Evolutionary conservation across 805 yeast genomes (phyloP).

Genomic region (Yamadazyma takamatsuzukensis): DNA sequence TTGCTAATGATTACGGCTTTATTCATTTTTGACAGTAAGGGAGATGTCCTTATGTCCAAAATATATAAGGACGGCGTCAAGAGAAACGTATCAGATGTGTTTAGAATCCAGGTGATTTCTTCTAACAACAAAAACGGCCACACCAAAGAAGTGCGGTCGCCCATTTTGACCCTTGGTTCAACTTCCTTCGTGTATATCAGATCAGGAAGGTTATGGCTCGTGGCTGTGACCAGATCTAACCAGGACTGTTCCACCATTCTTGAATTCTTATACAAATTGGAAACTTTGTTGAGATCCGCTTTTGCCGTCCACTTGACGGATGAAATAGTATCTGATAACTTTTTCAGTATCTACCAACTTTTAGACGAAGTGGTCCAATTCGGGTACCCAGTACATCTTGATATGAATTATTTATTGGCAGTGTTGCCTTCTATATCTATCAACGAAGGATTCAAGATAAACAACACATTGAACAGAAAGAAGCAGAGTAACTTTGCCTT

Average conservation of each 20-base stretch:
- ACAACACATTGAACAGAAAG: slow-evolving; percentile 7
- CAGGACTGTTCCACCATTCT: slow-evolving; percentile 77
- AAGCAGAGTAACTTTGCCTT: no score
- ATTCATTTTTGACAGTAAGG: slow-evolving; percentile 73
- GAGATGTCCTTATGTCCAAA: slow-evolving; percentile 78
- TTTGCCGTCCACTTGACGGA: slow-evolving; percentile 19
- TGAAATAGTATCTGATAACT: slow-evolving; percentile 56
- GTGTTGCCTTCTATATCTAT: slow-evolving; percentile 9
- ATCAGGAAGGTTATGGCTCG: slow-evolving; percentile 64
- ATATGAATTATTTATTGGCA: slow-evolving; percentile 29
- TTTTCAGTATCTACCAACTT: slow-evolving; percentile 68
- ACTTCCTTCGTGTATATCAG: slow-evolving; percentile 84
- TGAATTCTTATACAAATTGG: slow-evolving; percentile 70
- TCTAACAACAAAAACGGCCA: slow-evolving; percentile 28
- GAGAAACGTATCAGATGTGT: slow-evolving; percentile 78
- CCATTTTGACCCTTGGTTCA: slow-evolving; percentile 77
- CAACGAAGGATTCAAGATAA: slow-evolving; percentile 8
- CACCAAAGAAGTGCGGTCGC: slow-evolving; percentile 27
- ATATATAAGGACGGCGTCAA: slow-evolving; percentile 72
- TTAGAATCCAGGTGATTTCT: slow-evolving; percentile 86
- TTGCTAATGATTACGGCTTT: slow-evolving; percentile 83
- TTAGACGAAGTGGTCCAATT: slow-evolving; percentile 73
- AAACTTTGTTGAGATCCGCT: slow-evolving; percentile 42
- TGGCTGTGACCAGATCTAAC: slow-evolving; percentile 86
- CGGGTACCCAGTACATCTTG: slow-evolving; percentile 74